Base-by-base conservation (phyloP, 257 asterid species). In the Rhazya stricta region DNA sequence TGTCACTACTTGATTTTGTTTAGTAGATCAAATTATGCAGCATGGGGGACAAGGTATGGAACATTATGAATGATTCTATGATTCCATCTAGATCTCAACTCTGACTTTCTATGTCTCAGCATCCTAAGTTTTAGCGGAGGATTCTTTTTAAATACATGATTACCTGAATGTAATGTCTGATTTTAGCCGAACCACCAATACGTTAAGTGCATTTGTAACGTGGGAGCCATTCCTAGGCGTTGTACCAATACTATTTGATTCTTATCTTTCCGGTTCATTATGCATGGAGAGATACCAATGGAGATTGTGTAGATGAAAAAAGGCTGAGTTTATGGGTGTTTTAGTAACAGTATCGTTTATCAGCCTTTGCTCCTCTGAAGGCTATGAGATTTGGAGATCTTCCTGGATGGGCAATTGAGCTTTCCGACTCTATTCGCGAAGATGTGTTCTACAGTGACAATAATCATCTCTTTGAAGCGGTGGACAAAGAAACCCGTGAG, bases 341-440 rank as follows among this genome's bases (percentile, higher is more conserved):
- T 62, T 16, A 15, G 42, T 61, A 30, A 61, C 19, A 13, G 25
- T 16, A 66, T 5, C n/a, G 62, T 66, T 58, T 60, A 60, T 69
- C 7, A 25, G 30, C 27, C 57, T 25, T 43, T 45, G 69, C 58
- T 32, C 73, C 51, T 46, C 5, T 80, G 77, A 86, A 91, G 97
- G 97, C 96, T 36, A 92, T 92, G 99, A 92, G 90, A 82, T 94
- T 94, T 76, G 99, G 99, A 58, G 84, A 94, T 81, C 93, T 94
- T 11, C 97, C 97, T 45, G 77, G 75, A 19, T 92, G 99, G 97
- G 97, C 99, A 29, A 69, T 80, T 66, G 90, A 90, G 62, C 89
- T 92, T 72, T 88, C 96, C 32, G 58, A 73, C 72, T 51, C 75
- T 13, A 79, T 94, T 66, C 90, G 86, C 0, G 93, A 91, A 77